Base-by-base conservation (phyloP, 1,284 basidiomycete genomes). In the Pholiota adiposa region DNA sequence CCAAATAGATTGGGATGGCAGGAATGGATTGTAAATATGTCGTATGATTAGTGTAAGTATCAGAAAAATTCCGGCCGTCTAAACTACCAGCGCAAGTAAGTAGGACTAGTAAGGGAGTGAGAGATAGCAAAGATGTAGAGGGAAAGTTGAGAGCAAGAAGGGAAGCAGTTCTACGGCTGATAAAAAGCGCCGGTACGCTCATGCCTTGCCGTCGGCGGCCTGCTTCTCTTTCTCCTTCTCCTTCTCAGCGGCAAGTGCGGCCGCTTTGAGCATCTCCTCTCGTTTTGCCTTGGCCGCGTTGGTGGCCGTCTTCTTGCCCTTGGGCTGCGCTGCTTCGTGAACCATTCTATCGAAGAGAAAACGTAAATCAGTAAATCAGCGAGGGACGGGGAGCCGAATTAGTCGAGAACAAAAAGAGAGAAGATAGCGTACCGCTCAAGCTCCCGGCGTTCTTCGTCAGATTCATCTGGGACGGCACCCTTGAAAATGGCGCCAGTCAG, bases 401-500 rank as follows among this genome's bases (percentile, higher is more conserved):
- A 41, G 27, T 34, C 5, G 29, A 31, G 4, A 31, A 31, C 5
- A 11, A 31, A 31, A 31, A 31, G 29, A 31, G 11, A 5, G 56
- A 49, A 21, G 36, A 33, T 44, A 36, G 63, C 82, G 19, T 63
- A 90, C 92, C 93, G 80, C 75, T 98, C 96, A 36, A 98, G 85
- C 74, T 97, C 95, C 56, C 96, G 83, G 27, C 96, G 85, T 70
- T 97, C 96, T 69, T 92, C 90, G 69, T 96, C 95, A 11, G 91
- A 88, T 71, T 94, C 94, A 70, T 97, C 96, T 1, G 96, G 89
- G 44, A 84, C 72, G 0, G 92, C 85, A 2, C 82, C 78, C 75
- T 96, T 96, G 82, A 97, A 96, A 64, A 96, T 88, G 16, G 88
- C 87, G 4, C 94, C 96, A 46, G 91, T 90, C 12, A 92, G 77